phyloP scores from a whole-genome alignment of 371 early-diverging fungal genomes.

The Mucor mucedo region DNA sequence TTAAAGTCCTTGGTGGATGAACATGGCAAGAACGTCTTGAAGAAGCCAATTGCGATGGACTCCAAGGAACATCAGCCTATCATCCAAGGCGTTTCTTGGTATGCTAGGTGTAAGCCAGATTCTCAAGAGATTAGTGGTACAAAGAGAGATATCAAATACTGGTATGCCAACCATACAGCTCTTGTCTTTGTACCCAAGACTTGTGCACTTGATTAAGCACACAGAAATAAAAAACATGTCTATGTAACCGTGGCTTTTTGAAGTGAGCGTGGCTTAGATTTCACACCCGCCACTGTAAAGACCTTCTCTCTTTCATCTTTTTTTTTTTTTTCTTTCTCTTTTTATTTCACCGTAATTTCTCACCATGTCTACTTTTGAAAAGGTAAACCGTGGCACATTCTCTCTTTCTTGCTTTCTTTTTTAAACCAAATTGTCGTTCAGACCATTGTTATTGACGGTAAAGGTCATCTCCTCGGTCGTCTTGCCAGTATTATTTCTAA shows the following conservation, averaged over 20 bases:
- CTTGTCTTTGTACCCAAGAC: neutral
- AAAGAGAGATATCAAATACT: slow-evolving; percentile 3
- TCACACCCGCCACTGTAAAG: no score
- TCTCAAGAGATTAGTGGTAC: neutral
- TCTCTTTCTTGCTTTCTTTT: no score
- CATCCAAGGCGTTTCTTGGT: slow-evolving; percentile 14
- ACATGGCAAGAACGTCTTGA: neutral
- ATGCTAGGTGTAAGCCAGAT: slow-evolving; percentile 9
- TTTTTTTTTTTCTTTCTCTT: slow-evolving; percentile 7
- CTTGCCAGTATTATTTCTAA: slow-evolving; percentile 99
- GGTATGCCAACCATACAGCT: neutral
- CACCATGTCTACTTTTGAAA: slow-evolving; percentile 23
- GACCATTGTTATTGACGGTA: slow-evolving; percentile 99
- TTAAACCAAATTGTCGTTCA: slow-evolving; percentile 32
- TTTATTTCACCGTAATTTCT: slow-evolving; percentile 2
- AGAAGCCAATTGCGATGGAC: neutral
- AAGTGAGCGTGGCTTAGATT: neutral
- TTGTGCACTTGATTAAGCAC: neutral
- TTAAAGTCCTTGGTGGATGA: neutral
- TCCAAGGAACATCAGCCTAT: slow-evolving; percentile 1
- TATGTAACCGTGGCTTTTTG: no score
- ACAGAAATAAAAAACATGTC: neutral
- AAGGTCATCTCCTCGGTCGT: slow-evolving; percentile 99
- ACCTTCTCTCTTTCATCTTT: neutral
- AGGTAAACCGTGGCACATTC: slow-evolving; percentile 1